These are phyloP conservation scores for Suillus subalutaceus DNA, from an alignment of 768 basidiomycete species.

Conservation along the genomic window DNA sequence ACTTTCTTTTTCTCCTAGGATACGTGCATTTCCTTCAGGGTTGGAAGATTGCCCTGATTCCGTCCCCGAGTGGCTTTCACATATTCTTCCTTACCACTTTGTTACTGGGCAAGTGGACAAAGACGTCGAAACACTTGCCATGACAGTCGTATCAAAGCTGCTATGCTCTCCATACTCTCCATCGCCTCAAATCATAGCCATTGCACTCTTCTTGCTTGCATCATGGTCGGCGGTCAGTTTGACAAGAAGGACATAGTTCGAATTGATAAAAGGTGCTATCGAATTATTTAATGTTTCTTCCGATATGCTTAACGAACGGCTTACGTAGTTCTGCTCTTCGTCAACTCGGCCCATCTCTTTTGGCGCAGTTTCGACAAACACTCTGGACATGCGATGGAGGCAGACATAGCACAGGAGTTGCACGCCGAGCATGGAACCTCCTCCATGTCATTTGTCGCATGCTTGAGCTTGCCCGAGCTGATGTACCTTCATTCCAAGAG, in stretches of 20 bases:
- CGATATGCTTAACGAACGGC: background rate
- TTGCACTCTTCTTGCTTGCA: too few relatives aligned
- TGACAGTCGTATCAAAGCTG: background rate
- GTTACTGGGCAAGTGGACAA: background rate
- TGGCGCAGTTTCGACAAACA: background rate
- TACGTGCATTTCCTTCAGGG: too few relatives aligned
- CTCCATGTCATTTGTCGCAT: background rate
- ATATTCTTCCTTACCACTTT: background rate
- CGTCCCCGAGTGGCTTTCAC: too few relatives aligned
- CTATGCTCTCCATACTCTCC: background rate
- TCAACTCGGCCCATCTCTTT: background rate
- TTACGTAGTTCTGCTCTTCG: background rate
- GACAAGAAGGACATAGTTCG: too few relatives aligned
- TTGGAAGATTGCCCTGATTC: too few relatives aligned
- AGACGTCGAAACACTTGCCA: background rate
- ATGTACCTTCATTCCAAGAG: too few relatives aligned
- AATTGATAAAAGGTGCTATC: background rate
- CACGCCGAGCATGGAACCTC: too few relatives aligned
- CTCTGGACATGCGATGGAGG: background rate
- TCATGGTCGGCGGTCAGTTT: too few relatives aligned
- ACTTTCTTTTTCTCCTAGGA: too few relatives aligned
- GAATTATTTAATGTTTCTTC: background rate
- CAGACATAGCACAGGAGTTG: background rate
- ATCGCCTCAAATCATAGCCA: background rate
- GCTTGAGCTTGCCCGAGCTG: background rate